Conservation (phyloP, 73 alveolate genomes). For the Stentor roeselii region DNA sequence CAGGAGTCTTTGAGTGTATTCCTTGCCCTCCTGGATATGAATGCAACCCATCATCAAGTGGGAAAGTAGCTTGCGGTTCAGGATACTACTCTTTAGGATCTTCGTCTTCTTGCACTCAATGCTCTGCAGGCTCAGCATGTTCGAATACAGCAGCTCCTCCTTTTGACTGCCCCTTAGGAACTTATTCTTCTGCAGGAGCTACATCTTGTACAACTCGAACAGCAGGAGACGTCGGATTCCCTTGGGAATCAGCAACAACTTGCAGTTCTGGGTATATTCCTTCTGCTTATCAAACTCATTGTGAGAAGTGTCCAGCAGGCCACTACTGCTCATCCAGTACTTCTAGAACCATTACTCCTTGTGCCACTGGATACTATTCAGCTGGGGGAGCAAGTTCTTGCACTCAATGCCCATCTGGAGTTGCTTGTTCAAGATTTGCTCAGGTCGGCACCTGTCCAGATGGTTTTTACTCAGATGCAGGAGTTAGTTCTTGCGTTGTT, state of each 20-base stretch:
- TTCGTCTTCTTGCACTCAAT: slow-evolving; percentile 30
- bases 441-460: slow-evolving; percentile 8
- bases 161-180: slow-evolving; percentile 11
- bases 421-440: slow-evolving; percentile 28
- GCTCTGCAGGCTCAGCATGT: slow-evolving; percentile 58
- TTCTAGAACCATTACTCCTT: neutral
- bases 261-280: neutral
- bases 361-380: slow-evolving; percentile 14
- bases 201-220: neutral
- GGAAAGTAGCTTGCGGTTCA: slow-evolving; percentile 45
- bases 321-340: neutral
- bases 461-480: slow-evolving; percentile 33
- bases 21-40: slow-evolving; percentile 37
- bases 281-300: neutral
- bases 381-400: neutral
- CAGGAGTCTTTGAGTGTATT: neutral
- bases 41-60: slow-evolving; percentile 25
- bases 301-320: slow-evolving; percentile 30
- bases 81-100: slow-evolving; percentile 34
- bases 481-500: slow-evolving; percentile 20
- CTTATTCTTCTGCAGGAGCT: slow-evolving; percentile 1
- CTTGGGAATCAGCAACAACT: neutral
- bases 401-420: slow-evolving; percentile 16
- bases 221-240: neutral
- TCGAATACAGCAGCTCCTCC: slow-evolving; percentile 12